Evolutionary conservation across 1,284 basidiomycete species (phyloP), one percentile per base, ranked within the genome.

Genomic region (Malassezia psittaci): DNA sequence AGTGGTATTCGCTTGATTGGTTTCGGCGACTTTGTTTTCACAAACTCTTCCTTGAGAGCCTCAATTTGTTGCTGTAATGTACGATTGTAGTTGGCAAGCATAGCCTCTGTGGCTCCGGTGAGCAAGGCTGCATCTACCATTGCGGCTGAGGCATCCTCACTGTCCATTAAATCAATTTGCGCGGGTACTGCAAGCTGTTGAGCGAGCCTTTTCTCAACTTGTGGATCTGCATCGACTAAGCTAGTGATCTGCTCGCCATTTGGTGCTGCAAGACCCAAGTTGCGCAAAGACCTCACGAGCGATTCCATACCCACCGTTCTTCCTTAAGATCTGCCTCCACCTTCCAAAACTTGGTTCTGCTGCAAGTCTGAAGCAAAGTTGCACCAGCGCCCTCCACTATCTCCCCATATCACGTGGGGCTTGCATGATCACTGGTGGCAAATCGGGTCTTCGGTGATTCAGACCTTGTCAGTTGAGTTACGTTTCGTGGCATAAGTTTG

Each of bases 51-150:
- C n/a, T 54, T 55, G 1, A 60, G 52, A 0, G 57, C 52, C 32
- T 68, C 68, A 3, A 60, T 50, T 38, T 67, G 65, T 32, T 61
- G 65, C 41, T 64, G 61, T 21, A 70, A 61, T 3, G 57, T 48
- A 38, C 63, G 59, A 45, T 62, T 66, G 57, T 70, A 72, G 54
- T 67, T 68, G 24, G 69, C 63, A 21, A 74, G 57, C 39, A 74
- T 52, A 3, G 71, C 68, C 37, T 65, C 62, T 4, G 72, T 66
- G 9, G 67, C 72, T 10, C 68, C 70, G 24, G 63, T 61, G 54
- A 74, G 62, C 11, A 74, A 60, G 41, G 69, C 72, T 5, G 65
- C 62, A 37, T 69, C 69, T 19, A 74, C 61, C 13, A 69, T 44
- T 2, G 66, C 56, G 1, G 44, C 54, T 7, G 55, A 44, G 2